A percentile compares a stretch with the other conserved stretches of the same genome.
Evolutionary conservation across 495 filamentous ascomycete species (phyloP).

Genomic region (Sporormia fimetaria): DNA sequence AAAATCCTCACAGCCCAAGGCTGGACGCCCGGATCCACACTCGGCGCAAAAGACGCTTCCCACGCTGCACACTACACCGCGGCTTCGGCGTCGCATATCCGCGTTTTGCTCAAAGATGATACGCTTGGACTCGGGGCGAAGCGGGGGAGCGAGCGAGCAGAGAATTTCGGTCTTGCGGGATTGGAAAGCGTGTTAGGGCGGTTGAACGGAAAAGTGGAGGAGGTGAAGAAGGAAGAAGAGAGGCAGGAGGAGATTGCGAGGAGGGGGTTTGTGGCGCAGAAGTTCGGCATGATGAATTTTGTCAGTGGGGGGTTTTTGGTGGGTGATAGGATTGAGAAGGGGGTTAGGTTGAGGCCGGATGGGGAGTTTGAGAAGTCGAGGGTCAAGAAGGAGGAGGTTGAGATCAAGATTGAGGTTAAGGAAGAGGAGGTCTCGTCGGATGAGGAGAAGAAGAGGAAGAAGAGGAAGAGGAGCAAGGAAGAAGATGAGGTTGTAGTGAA

Average conservation of each 20-base stretch:
- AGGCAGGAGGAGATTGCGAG: conserved; percentile 3
- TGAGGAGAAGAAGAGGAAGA: conserved; percentile 13
- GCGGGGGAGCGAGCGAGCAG: conserved; percentile 46
- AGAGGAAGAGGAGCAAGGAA: conserved; percentile 22
- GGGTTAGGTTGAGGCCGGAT: not conserved
- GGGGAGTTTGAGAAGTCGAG: not conserved
- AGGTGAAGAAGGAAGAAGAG: conserved; percentile 52
- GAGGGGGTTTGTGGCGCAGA: conserved; percentile 54
- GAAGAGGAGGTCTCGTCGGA: not conserved
- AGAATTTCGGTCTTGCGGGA: conserved; percentile 69
- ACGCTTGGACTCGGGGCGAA: conserved; percentile 80
- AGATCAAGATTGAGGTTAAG: conserved; percentile 23
- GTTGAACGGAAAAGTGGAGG: conserved; percentile 75
- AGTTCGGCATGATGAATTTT: conserved; percentile 65
- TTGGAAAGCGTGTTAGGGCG: conserved; percentile 77
- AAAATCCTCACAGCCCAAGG: conserved; percentile 75
- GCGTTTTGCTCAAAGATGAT: conserved; percentile 73
- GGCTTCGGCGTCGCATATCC: conserved; percentile 66
- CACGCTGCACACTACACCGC: conserved; percentile 65
- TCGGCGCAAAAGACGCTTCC: conserved; percentile 61
- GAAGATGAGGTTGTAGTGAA: conserved; percentile 1
- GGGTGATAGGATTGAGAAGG: conserved; percentile 46
- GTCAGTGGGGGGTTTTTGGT: conserved; percentile 68
- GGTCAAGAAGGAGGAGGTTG: conserved; percentile 17
- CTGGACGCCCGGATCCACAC: conserved; percentile 71